Percentiles rank a stretch among this genome's conserved stretches.
Evolutionary conservation across 129 eudicot genomes (phyloP).

Genomic region (Chrysanthemum makinoi): DNA sequence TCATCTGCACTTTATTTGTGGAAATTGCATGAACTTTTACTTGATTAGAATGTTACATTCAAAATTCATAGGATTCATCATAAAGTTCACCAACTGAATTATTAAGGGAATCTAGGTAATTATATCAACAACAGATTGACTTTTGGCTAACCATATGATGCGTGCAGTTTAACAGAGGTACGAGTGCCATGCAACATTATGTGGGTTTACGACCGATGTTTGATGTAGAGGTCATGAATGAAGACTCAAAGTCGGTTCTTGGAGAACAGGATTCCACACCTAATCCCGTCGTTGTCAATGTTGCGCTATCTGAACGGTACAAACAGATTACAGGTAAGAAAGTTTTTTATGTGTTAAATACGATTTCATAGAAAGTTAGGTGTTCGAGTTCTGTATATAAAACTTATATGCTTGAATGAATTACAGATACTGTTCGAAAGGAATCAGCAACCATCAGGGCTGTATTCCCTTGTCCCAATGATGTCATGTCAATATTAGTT

Average conservation of each 20-base stretch:
- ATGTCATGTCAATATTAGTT: slow-evolving; percentile 90
- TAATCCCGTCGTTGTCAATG: slow-evolving; percentile 58
- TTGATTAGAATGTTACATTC: slow-evolving; percentile 5
- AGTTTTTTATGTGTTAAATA: slow-evolving; percentile 4
- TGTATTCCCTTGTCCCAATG: slow-evolving; percentile 93
- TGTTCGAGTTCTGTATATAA: not conserved
- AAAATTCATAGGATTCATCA: slow-evolving; percentile 1
- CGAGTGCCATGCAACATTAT: slow-evolving; percentile 97
- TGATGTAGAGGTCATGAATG: slow-evolving; percentile 90
- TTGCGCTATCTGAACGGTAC: slow-evolving; percentile 68
- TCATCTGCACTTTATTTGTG: not conserved
- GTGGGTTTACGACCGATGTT: slow-evolving; percentile 96
- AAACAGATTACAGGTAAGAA: slow-evolving; percentile 69
- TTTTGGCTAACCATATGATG: slow-evolving; percentile 16
- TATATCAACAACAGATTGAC: slow-evolving; percentile 15
- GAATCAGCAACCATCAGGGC: slow-evolving; percentile 85
- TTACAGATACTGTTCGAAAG: slow-evolving; percentile 80
- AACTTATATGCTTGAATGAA: slow-evolving; percentile 17
- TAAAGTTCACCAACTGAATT: not conserved
- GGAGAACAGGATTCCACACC: slow-evolving; percentile 69
- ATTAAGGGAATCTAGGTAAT: not conserved
- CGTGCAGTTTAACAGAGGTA: slow-evolving; percentile 90
- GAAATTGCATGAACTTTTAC: not conserved
- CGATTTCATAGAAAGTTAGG: not conserved
- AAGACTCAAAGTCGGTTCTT: slow-evolving; percentile 67